phyloP scores from a whole-genome alignment of 75 land plant genomes.

The Cryptomeria japonica region DNA sequence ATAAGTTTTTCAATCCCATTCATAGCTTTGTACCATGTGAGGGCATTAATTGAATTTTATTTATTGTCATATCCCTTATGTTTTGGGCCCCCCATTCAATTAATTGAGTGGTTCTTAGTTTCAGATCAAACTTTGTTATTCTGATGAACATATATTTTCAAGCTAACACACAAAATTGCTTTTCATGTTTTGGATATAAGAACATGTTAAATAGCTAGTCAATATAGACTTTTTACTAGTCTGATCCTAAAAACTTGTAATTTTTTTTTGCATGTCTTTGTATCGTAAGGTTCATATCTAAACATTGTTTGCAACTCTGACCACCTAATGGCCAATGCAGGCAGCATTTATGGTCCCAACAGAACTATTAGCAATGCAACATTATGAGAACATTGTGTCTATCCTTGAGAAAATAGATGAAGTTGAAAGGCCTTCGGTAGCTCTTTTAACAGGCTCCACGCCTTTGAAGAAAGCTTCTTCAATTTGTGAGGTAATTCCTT shows the following conservation, averaged over 20 bases:
- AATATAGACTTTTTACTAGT: not conserved
- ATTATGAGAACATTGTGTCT: slow-evolving; percentile 53
- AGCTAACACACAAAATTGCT: not conserved
- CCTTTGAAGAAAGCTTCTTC: slow-evolving; percentile 56
- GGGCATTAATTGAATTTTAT: not conserved
- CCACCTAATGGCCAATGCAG: slow-evolving; percentile 23
- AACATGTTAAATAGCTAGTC: not conserved
- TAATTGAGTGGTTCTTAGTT: not conserved
- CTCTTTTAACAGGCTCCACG: slow-evolving; percentile 85
- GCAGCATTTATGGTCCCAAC: slow-evolving; percentile 99
- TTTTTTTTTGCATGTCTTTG: not conserved
- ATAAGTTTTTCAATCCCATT: not conserved
- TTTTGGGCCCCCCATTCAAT: not conserved
- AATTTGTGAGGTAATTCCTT: slow-evolving; percentile 55
- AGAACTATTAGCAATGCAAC: slow-evolving; percentile 87
- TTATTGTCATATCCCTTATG: not conserved
- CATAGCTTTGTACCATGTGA: not conserved
- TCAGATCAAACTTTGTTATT: not conserved
- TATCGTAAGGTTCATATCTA: not conserved
- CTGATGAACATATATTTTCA: not conserved
- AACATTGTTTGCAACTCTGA: not conserved
- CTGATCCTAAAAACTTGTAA: not conserved
- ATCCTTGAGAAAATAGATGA: slow-evolving; percentile 58
- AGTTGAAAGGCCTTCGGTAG: slow-evolving; percentile 62
- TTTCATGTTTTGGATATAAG: not conserved